Evolutionary conservation across 106 monocot species (phyloP).

Genomic region (Platanthera guangdongensis): DNA sequence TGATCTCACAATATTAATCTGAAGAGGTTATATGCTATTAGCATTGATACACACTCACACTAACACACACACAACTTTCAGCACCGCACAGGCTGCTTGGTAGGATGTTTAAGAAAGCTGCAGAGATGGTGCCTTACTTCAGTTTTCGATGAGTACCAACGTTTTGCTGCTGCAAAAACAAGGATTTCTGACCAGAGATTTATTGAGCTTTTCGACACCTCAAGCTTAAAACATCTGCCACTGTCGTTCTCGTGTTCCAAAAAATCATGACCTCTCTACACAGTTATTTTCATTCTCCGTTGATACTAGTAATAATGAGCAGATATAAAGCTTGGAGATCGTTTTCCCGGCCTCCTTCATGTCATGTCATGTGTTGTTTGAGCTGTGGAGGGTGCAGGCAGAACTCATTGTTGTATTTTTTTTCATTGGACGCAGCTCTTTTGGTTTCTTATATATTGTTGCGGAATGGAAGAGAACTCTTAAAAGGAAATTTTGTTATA

Average conservation of each 20-base stretch:
- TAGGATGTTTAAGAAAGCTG: constrained; percentile 72
- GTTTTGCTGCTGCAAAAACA: constrained; percentile 75
- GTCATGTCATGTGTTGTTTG: too few relatives aligned
- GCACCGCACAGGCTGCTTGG: constrained; percentile 82
- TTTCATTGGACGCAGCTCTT: too few relatives aligned
- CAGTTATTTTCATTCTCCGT: neutral
- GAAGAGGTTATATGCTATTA: neutral
- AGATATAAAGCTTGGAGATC: neutral
- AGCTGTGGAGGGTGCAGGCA: too few relatives aligned
- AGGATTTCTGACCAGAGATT: constrained; percentile 77
- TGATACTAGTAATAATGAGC: neutral
- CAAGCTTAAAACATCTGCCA: constrained; percentile 50
- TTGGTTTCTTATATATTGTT: too few relatives aligned
- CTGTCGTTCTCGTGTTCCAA: constrained; percentile 9
- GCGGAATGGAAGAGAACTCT: too few relatives aligned
- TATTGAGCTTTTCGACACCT: constrained; percentile 70
- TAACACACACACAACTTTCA: constrained; percentile 15
- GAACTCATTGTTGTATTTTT: too few relatives aligned
- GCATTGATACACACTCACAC: neutral
- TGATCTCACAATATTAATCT: neutral
- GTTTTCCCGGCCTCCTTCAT: too few relatives aligned
- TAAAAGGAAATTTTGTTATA: too few relatives aligned
- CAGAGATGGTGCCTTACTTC: constrained; percentile 84
- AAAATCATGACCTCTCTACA: neutral
- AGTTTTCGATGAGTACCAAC: constrained; percentile 69